Conservation (phyloP, 805 yeast species). For the Teunomyces lycoperdinae region DNA sequence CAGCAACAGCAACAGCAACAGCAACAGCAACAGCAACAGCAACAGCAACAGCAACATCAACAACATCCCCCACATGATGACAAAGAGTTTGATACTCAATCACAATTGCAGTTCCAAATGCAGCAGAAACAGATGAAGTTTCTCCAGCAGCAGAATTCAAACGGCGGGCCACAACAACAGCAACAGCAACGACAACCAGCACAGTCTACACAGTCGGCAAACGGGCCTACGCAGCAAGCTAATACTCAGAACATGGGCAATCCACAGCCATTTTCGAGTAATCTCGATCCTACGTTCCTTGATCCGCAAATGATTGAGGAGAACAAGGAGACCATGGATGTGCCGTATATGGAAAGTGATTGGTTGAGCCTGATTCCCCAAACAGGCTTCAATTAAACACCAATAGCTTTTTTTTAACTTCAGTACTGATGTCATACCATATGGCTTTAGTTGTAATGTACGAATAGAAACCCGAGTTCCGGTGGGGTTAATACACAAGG, state of each 20-base stretch:
- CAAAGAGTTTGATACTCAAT: slow-evolving; percentile 8
- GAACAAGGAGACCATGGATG: slow-evolving; percentile 1
- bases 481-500: too few relatives aligned
- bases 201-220: neutral
- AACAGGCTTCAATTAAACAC: slow-evolving; percentile 23
- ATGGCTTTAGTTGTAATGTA: neutral
- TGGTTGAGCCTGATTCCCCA: slow-evolving; percentile 33
- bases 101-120: slow-evolving; percentile 15
- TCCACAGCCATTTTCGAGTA: neutral
- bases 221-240: neutral
- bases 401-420: too few relatives aligned
- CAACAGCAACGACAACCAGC: slow-evolving; percentile 15
- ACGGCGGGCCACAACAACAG: slow-evolving; percentile 10
- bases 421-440: too few relatives aligned
- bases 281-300: slow-evolving; percentile 1
- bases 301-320: slow-evolving; percentile 2
- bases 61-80: slow-evolving; percentile 3
- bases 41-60: slow-evolving; percentile 8
- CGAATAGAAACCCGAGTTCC: neutral
- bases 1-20: slow-evolving; percentile 8
- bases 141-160: slow-evolving; percentile 14
- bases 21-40: slow-evolving; percentile 18
- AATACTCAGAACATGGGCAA: neutral
- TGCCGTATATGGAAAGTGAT: slow-evolving; percentile 16
- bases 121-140: slow-evolving; percentile 16